Percentiles rank a stretch among this genome's conserved stretches.
Evolutionary conservation across 2,329 filamentous ascomycete species (phyloP).

Genomic region (Diaporthe ilicicola): DNA sequence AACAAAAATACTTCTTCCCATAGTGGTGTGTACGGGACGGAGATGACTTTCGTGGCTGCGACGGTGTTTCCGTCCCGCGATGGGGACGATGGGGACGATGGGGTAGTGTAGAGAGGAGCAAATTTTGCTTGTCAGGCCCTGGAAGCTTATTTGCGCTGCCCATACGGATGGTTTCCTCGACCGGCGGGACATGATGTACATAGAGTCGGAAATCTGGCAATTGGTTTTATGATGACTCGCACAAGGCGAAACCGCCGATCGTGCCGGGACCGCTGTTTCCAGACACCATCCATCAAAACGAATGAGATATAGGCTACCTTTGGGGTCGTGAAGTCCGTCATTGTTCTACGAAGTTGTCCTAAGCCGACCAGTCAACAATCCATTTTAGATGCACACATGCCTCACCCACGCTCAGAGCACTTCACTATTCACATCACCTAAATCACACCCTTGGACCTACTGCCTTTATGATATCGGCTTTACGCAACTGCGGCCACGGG

Average conservation of each 20-base stretch:
- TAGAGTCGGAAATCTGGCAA: neutral
- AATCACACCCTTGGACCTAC: too few relatives aligned
- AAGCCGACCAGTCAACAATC: too few relatives aligned
- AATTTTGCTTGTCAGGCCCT: neutral
- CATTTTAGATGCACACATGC: too few relatives aligned
- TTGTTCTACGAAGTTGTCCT: too few relatives aligned
- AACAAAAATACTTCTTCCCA: conserved; percentile 10
- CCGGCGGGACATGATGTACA: neutral
- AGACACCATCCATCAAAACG: neutral
- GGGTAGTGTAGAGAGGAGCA: neutral
- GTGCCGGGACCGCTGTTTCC: neutral
- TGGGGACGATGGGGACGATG: neutral
- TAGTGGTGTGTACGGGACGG: neutral
- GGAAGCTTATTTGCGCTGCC: conserved; percentile 1
- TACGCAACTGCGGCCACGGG: too few relatives aligned
- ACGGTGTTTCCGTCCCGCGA: neutral
- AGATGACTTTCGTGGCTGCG: neutral
- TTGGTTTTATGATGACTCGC: neutral
- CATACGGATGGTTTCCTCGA: neutral
- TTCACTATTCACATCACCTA: too few relatives aligned
- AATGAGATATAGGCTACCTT: neutral
- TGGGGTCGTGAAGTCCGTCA: too few relatives aligned
- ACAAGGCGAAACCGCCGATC: conserved; percentile 8
- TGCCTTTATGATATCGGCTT: too few relatives aligned
- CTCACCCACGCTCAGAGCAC: too few relatives aligned